Percentiles rank a stretch among this genome's conserved stretches.
phyloP scores from a whole-genome alignment of 1,284 basidiomycete species.

The Neonothopanus nambi region DNA sequence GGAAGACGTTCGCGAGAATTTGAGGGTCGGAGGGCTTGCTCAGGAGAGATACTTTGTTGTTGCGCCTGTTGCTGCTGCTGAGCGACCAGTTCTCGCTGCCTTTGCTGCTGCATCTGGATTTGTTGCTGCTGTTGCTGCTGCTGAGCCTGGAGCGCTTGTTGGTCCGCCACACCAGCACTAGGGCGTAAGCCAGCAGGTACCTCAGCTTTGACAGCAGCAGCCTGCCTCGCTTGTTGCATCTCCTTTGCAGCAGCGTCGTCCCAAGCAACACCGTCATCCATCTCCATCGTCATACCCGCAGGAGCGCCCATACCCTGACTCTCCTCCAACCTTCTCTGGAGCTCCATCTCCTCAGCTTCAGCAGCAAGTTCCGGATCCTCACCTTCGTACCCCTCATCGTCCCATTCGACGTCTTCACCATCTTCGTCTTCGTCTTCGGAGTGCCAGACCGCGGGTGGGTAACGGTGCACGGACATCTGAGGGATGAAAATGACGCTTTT shows the following conservation, averaged over 20 bases:
- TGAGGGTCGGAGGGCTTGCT: constrained; percentile 26
- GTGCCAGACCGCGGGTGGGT: constrained; percentile 79
- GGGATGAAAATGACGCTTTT: constrained; percentile 62
- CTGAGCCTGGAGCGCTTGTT: constrained; percentile 16
- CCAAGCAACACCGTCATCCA: constrained; percentile 77
- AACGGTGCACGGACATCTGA: constrained; percentile 62
- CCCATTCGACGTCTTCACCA: constrained; percentile 66
- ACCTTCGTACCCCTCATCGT: constrained; percentile 70
- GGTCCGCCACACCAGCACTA: not conserved
- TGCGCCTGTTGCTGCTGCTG: constrained; percentile 6
- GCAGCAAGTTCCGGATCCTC: constrained; percentile 65
- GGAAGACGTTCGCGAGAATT: constrained; percentile 41
- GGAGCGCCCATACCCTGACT: constrained; percentile 21
- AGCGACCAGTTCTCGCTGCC: constrained; percentile 26
- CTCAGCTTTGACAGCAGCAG: constrained; percentile 19
- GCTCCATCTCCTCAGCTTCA: constrained; percentile 40
- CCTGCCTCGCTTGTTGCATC: constrained; percentile 29
- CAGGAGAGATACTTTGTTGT: constrained; percentile 1
- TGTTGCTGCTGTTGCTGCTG: constrained; percentile 27
- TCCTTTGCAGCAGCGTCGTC: constrained; percentile 61
- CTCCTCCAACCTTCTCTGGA: constrained; percentile 31
- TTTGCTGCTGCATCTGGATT: constrained; percentile 24
- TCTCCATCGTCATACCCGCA: constrained; percentile 45
- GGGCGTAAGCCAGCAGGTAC: constrained; percentile 18
- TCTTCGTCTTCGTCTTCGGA: constrained; percentile 75